Evolutionary conservation across 176 grass and related monocot species (phyloP).

Genomic region (Aegilops umbellulata): DNA sequence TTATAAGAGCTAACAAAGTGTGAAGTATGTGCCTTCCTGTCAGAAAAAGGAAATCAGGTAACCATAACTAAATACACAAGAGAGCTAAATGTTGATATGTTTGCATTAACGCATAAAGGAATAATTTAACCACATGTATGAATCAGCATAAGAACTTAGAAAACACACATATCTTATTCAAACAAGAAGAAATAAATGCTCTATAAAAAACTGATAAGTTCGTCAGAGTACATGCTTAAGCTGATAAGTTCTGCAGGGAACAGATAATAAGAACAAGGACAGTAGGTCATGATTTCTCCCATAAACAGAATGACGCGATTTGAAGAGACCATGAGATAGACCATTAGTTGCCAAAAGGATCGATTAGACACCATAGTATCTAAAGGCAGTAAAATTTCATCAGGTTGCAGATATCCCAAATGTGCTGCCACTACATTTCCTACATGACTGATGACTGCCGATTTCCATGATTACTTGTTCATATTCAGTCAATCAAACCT

Average conservation of each 20-base stretch:
- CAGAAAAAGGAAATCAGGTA: background rate
- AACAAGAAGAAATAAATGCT: too few species aligned
- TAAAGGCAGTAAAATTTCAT: constrained; percentile 36
- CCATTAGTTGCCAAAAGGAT: constrained; percentile 41
- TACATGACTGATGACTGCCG: background rate
- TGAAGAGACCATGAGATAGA: too few species aligned
- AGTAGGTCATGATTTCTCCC: too few species aligned
- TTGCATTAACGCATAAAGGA: background rate
- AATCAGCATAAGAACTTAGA: background rate
- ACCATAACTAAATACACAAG: background rate
- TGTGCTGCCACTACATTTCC: background rate
- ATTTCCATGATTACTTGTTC: background rate
- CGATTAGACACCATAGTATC: constrained; percentile 16
- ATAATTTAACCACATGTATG: background rate
- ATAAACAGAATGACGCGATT: too few species aligned
- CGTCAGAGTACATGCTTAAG: too few species aligned
- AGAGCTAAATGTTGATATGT: background rate
- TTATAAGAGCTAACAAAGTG: background rate
- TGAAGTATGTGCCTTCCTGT: background rate
- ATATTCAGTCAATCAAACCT: background rate
- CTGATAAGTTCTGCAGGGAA: too few species aligned
- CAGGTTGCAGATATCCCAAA: constrained; percentile 21
- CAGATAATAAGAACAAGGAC: too few species aligned
- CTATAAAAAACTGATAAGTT: too few species aligned
- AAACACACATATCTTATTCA: too few species aligned